Evolutionary conservation across 2,329 filamentous ascomycete genomes (phyloP).

Genomic region (Monilinia laxa): DNA sequence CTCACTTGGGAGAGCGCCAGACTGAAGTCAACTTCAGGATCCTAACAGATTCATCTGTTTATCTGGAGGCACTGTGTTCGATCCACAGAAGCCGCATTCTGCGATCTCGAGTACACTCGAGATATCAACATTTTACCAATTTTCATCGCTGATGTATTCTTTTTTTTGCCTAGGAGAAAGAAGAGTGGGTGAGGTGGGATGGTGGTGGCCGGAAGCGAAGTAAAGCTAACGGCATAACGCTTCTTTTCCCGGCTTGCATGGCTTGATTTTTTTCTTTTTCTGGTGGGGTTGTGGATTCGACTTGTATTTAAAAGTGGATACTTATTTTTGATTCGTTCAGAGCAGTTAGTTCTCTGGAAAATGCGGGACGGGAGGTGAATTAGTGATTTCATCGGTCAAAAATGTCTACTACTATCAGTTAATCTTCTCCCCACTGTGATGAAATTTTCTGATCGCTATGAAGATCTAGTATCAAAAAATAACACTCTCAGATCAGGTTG

Average conservation of each 20-base stretch:
- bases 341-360: background rate
- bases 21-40: constrained; percentile 19
- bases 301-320: background rate
- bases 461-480: background rate
- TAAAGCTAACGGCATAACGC: background rate
- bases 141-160: background rate
- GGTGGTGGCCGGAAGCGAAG: background rate
- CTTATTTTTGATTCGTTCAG: background rate
- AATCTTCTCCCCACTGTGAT: background rate
- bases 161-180: background rate
- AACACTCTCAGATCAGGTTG: background rate
- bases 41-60: constrained; percentile 15
- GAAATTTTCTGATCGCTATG: background rate
- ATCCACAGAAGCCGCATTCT: constrained; percentile 24
- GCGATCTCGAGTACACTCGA: constrained; percentile 16
- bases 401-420: background rate
- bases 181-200: background rate
- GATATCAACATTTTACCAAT: background rate
- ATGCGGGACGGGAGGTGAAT: background rate
- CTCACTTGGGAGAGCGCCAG: constrained; percentile 25
- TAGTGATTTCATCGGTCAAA: background rate
- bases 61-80: constrained; percentile 24
- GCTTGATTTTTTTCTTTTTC: background rate
- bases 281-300: background rate
- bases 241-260: background rate